Evolutionary conservation across 176 grass and related monocot genomes (phyloP).

Genomic region (Juncus effusus): DNA sequence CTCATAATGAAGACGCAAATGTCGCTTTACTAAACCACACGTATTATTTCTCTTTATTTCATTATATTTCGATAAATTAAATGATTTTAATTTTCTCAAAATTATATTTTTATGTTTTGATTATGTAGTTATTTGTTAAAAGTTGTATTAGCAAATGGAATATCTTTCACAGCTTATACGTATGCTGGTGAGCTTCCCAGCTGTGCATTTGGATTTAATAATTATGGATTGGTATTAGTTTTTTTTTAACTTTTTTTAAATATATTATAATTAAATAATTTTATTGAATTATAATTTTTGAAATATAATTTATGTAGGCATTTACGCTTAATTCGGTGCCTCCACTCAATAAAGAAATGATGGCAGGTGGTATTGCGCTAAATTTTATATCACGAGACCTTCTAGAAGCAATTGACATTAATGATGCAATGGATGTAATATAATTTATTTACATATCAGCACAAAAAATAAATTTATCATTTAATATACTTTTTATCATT

Average conservation of each 20-base stretch:
- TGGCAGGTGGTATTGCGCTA: conserved; percentile 39
- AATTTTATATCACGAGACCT: conserved; percentile 76
- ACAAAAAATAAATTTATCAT: neutral
- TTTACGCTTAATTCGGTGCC: conserved; percentile 83
- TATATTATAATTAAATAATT: neutral
- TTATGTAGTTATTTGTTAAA: conserved; percentile 51
- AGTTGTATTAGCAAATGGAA: conserved; percentile 44
- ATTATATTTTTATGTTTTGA: conserved; percentile 9
- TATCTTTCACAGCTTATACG: conserved; percentile 69
- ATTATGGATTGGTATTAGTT: conserved; percentile 47
- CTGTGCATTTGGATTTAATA: conserved; percentile 93
- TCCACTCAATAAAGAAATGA: conserved; percentile 46
- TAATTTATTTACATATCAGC: neutral
- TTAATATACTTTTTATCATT: neutral
- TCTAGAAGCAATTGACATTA: conserved; percentile 49
- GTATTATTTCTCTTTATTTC: conserved; percentile 33
- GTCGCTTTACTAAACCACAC: conserved; percentile 63
- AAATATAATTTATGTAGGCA: conserved; percentile 33
- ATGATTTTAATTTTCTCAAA: neutral
- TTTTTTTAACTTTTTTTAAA: neutral
- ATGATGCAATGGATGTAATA: conserved; percentile 47
- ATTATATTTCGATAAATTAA: neutral
- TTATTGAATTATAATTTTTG: neutral
- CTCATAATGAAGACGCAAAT: conserved; percentile 77
- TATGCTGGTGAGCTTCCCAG: conserved; percentile 79